A percentile compares a stretch with the other conserved stretches of the same genome.
phyloP scores from a whole-genome alignment of 305 asterid genomes.

The Caryopteris hybrid region DNA sequence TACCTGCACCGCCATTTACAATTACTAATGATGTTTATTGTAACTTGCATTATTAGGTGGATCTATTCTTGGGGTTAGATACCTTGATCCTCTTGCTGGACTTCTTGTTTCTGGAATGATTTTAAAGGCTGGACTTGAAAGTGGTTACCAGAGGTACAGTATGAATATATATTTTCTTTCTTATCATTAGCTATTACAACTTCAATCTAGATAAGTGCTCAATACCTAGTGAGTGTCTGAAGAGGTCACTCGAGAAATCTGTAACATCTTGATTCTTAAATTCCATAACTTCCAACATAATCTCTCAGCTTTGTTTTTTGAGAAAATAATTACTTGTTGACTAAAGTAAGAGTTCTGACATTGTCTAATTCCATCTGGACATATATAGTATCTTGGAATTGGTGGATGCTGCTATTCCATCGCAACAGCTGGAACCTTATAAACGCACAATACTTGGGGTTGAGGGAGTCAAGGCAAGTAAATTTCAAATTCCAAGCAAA shows the following conservation, averaged over 20 bases:
- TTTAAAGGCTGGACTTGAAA: constrained; percentile 82
- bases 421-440: constrained; percentile 65
- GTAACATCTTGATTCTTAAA: too few species aligned
- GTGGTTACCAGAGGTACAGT: constrained; percentile 85
- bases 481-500: constrained; percentile 6
- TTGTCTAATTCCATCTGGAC: constrained; percentile 12
- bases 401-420: constrained; percentile 97
- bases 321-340: background rate
- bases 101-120: constrained; percentile 93
- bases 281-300: background rate
- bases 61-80: constrained; percentile 78
- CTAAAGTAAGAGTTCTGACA: constrained; percentile 10
- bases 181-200: background rate
- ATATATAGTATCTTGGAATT: constrained; percentile 70
- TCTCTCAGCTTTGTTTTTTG: background rate
- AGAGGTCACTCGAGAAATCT: too few species aligned
- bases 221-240: background rate
- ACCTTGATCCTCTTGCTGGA: constrained; percentile 97
- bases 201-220: background rate
- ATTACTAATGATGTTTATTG: background rate
- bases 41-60: constrained; percentile 60
- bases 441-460: constrained; percentile 64
- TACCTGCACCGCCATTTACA: background rate
- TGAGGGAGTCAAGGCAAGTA: constrained; percentile 91
- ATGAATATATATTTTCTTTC: background rate